These are phyloP conservation scores for Debaryomyces robertsiae DNA, from an alignment of 1,139 yeast species.

Conservation along the genomic window DNA sequence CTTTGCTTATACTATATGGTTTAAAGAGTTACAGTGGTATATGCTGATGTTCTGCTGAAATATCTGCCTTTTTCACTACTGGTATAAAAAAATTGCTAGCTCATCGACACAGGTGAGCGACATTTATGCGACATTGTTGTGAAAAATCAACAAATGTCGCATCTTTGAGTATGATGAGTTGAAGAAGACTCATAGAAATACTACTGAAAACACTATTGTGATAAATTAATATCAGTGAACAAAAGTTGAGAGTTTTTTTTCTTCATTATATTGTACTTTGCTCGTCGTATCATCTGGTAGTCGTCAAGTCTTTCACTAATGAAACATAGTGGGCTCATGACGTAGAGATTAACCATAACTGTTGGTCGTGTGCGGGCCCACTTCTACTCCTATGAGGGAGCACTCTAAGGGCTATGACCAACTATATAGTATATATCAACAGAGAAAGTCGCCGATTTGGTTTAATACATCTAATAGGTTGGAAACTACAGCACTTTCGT, in stretches of 20 bases:
- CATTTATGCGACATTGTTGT: constrained; percentile 10
- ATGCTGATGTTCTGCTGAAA: constrained; percentile 2
- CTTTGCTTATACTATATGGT: constrained; percentile 11
- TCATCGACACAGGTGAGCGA: constrained; percentile 16
- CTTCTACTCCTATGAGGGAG: constrained; percentile 5
- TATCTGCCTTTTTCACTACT: constrained; percentile 19
- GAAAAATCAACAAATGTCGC: constrained; percentile 6
- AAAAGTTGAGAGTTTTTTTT: too few species aligned
- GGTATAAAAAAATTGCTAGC: constrained; percentile 16
- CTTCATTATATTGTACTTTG: too few species aligned
- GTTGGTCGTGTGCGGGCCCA: constrained; percentile 6
- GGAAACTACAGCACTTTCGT: constrained; percentile 3
- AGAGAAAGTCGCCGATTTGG: background rate
- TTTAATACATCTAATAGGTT: constrained; percentile 4
- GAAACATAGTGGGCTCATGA: constrained; percentile 3
- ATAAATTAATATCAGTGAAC: too few species aligned
- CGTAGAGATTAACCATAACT: too few species aligned
- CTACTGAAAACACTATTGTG: too few species aligned
- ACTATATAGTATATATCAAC: too few species aligned
- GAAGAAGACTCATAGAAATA: too few species aligned
- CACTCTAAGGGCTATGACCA: background rate
- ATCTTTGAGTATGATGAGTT: background rate
- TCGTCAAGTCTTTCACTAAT: too few species aligned
- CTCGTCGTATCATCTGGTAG: too few species aligned
- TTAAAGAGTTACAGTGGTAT: constrained; percentile 5